Evolutionary conservation across 495 filamentous ascomycete genomes (phyloP).

Genomic region (Thermochaetoides thermophila): DNA sequence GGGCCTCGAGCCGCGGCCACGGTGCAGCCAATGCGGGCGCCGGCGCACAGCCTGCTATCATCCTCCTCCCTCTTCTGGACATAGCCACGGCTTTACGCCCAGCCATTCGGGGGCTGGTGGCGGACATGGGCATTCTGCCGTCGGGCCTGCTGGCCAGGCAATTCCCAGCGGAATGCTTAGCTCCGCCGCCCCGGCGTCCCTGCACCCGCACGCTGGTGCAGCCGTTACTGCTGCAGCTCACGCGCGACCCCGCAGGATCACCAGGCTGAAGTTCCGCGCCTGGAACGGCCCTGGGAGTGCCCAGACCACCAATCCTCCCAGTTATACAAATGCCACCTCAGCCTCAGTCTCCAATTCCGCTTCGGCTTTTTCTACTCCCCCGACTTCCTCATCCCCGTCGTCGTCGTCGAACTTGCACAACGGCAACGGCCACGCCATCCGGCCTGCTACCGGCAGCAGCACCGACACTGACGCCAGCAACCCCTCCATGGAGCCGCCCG

Average conservation of each 20-base stretch:
- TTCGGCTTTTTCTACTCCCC: slow-evolving; percentile 2
- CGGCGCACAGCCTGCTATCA: slow-evolving; percentile 18
- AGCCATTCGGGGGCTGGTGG: background rate
- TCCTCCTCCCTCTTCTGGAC: slow-evolving; percentile 6
- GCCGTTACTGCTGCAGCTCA: background rate
- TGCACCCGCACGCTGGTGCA: slow-evolving; percentile 1
- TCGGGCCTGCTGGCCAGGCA: no score
- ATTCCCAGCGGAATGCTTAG: slow-evolving; percentile 19
- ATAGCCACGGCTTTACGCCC: background rate
- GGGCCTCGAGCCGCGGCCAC: slow-evolving; percentile 13
- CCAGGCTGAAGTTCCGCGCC: slow-evolving; percentile 23
- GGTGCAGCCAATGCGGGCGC: slow-evolving; percentile 21
- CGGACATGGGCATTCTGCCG: no score
- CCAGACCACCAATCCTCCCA: slow-evolving; percentile 7
- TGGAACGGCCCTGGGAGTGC: slow-evolving; percentile 11
- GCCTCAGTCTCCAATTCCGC: slow-evolving; percentile 1
- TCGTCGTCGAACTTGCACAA: background rate
- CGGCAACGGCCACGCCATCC: background rate
- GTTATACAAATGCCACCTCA: slow-evolving; percentile 6
- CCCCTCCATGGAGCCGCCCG: slow-evolving; percentile 70
- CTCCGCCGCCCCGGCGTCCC: slow-evolving; percentile 11
- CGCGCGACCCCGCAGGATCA: slow-evolving; percentile 22
- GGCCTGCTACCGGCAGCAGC: slow-evolving; percentile 1
- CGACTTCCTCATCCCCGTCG: background rate
- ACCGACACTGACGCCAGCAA: slow-evolving; percentile 5